phyloP scores from a whole-genome alignment of 2,329 filamentous ascomycete genomes.

The Fusarium siculi region DNA sequence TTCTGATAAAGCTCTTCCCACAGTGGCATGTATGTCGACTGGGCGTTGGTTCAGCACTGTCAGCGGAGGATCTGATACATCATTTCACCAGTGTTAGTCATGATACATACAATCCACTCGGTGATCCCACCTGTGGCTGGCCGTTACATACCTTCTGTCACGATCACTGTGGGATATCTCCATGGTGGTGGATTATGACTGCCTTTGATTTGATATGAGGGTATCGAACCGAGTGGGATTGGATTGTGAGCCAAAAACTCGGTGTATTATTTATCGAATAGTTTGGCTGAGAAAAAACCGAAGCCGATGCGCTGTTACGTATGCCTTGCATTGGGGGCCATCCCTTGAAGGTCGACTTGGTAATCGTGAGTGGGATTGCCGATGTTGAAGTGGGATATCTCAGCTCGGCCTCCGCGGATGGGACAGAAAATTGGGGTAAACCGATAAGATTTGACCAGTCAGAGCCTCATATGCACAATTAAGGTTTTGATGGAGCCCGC shows the following conservation, averaged over 20 bases:
- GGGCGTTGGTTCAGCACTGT: constrained; percentile 18
- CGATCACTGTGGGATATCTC: constrained; percentile 38
- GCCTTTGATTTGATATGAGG: constrained; percentile 10
- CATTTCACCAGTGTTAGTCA: constrained; percentile 2
- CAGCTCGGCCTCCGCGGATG: neutral
- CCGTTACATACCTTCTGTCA: constrained; percentile 10
- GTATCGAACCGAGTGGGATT: constrained; percentile 34
- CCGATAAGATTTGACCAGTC: neutral
- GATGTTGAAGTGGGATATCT: constrained; percentile 33
- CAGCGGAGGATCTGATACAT: constrained; percentile 22
- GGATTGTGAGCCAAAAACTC: constrained; percentile 9
- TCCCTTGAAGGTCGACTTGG: constrained; percentile 31
- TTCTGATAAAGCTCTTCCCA: constrained; percentile 54
- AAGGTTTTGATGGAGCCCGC: neutral
- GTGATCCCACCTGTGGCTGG: constrained; percentile 23
- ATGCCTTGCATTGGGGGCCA: constrained; percentile 13
- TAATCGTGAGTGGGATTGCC: constrained; percentile 38
- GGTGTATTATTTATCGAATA: neutral
- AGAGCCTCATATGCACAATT: accelerated
- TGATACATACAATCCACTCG: neutral
- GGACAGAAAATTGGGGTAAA: neutral
- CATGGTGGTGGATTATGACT: constrained; percentile 22
- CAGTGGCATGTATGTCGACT: constrained; percentile 52
- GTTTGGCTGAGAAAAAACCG: constrained; percentile 4
- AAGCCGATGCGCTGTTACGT: constrained; percentile 6